A percentile compares a stretch with the other conserved stretches of the same genome.
These are phyloP conservation scores for Annulohypoxylon moriforme DNA, from an alignment of 495 filamentous ascomycete species.

Conservation along the genomic window DNA sequence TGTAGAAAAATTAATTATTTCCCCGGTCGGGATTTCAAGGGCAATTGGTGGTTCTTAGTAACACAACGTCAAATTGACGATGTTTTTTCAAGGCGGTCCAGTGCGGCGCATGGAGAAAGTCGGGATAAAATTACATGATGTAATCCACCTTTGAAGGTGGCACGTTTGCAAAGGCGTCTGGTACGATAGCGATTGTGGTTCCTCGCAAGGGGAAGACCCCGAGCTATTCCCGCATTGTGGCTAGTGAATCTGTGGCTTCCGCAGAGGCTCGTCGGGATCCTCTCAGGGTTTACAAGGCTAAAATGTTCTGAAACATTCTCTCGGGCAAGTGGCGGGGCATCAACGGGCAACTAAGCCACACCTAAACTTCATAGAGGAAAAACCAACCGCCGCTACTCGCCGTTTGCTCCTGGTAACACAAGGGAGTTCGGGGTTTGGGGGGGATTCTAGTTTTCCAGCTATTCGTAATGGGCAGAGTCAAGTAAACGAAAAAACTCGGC, in stretches of 20 bases:
- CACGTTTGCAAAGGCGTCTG: slow-evolving; percentile 31
- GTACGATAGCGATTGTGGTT: slow-evolving; percentile 37
- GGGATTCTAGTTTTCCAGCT: slow-evolving; percentile 3
- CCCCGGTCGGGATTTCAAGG: slow-evolving; percentile 35
- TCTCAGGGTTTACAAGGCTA: neutral
- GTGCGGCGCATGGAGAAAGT: slow-evolving; percentile 35
- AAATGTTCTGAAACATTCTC: neutral
- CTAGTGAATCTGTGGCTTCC: slow-evolving; percentile 25
- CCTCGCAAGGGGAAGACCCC: slow-evolving; percentile 30
- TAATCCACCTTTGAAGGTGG: slow-evolving; percentile 37
- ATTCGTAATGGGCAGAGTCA: slow-evolving; percentile 7
- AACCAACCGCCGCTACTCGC: slow-evolving; percentile 33
- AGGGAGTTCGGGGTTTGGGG: slow-evolving; percentile 38
- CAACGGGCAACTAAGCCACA: slow-evolving; percentile 30
- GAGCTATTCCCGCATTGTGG: slow-evolving; percentile 42
- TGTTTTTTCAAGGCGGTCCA: slow-evolving; percentile 10
- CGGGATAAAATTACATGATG: slow-evolving; percentile 44
- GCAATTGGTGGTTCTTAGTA: slow-evolving; percentile 30
- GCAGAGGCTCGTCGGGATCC: neutral
- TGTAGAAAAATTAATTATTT: slow-evolving; percentile 2
- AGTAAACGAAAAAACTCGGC: slow-evolving; percentile 27
- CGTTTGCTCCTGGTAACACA: slow-evolving; percentile 36
- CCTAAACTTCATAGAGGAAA: slow-evolving; percentile 18
- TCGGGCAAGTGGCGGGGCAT: neutral
- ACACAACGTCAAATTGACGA: slow-evolving; percentile 37